These are phyloP conservation scores for Mortierella sp. DNA, from an alignment of 371 early-diverging fungal species.

Conservation along the genomic window DNA sequence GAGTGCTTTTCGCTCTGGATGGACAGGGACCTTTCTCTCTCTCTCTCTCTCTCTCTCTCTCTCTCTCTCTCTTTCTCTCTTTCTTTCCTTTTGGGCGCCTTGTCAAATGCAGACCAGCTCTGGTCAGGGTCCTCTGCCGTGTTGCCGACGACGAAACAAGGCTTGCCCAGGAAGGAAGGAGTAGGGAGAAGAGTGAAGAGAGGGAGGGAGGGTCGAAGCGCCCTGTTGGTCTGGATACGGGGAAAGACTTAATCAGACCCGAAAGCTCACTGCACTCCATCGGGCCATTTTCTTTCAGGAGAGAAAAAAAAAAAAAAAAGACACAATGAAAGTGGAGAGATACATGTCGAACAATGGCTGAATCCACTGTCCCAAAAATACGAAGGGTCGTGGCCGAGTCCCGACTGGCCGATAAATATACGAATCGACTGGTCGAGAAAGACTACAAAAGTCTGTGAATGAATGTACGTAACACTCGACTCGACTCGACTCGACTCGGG, in stretches of 20 bases:
- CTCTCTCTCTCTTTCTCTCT: background rate
- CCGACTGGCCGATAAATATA: too few species aligned
- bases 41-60: background rate
- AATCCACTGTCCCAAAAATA: too few species aligned
- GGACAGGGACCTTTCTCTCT: background rate
- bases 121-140: background rate
- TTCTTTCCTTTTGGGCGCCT: background rate
- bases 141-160: constrained; percentile 5
- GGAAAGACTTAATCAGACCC: background rate
- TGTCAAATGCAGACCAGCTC: background rate
- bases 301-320: background rate
- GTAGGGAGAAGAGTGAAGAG: background rate
- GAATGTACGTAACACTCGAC: too few species aligned
- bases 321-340: background rate
- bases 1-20: too few species aligned
- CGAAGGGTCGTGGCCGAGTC: too few species aligned
- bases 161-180: background rate
- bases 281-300: background rate
- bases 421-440: background rate
- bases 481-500: too few species aligned
- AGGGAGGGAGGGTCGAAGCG: background rate
- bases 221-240: background rate
- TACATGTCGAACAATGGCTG: background rate
- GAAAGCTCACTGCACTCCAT: background rate
- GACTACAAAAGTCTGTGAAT: background rate